phyloP scores from a whole-genome alignment of 305 asterid species.

The Rubia peregrina region DNA sequence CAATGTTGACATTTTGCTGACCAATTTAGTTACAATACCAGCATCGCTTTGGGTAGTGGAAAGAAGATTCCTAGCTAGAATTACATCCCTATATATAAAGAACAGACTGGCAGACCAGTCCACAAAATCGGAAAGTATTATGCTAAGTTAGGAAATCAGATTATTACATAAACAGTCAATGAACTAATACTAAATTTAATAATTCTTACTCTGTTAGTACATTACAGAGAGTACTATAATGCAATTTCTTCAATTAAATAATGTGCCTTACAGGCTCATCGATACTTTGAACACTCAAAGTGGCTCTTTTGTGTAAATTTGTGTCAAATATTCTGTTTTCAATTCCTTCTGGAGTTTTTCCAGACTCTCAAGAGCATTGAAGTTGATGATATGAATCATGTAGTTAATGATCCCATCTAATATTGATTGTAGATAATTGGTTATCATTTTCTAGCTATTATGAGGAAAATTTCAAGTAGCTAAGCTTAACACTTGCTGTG shows the following conservation, averaged over 20 bases:
- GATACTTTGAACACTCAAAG: neutral
- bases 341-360: neutral
- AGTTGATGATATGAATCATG: neutral
- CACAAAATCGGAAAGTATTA: neutral
- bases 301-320: neutral
- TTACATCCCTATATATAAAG: neutral
- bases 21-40: neutral
- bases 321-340: neutral
- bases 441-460: neutral
- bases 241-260: neutral
- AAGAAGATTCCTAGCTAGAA: neutral
- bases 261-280: neutral
- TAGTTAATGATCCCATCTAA: neutral
- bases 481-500: neutral
- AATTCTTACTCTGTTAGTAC: neutral
- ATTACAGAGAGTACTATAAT: neutral
- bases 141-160: neutral
- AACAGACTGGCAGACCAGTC: neutral
- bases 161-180: neutral
- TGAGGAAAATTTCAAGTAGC: neutral
- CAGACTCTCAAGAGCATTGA: neutral
- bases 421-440: neutral
- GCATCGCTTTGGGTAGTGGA: neutral
- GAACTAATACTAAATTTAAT: too few relatives aligned
- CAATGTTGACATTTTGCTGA: neutral